phyloP scores from a whole-genome alignment of 495 filamentous ascomycete species.

The Podospora pseudopauciseta region DNA sequence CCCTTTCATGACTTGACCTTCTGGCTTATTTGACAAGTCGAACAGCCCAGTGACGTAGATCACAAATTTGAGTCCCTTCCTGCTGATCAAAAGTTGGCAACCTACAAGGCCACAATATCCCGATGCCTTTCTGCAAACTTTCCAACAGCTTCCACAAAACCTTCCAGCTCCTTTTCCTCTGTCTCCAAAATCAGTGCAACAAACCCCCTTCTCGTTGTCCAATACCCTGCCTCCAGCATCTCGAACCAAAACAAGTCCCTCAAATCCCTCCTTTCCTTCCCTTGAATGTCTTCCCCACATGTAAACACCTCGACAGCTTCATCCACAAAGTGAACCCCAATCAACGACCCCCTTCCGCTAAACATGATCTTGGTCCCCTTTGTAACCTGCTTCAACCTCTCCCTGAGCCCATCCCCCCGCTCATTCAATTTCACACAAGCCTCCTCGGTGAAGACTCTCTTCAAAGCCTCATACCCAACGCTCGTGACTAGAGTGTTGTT shows the following conservation, averaged over 20 bases:
- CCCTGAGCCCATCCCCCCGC: conserved; percentile 36
- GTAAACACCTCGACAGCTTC: conserved; percentile 22
- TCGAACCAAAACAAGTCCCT: conserved; percentile 50
- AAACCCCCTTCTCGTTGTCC: conserved; percentile 43
- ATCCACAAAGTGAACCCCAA: conserved; percentile 41
- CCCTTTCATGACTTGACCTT: too few relatives aligned
- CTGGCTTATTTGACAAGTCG: too few relatives aligned
- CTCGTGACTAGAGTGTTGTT: conserved; percentile 62
- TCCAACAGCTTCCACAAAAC: conserved; percentile 36
- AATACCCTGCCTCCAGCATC: conserved; percentile 47
- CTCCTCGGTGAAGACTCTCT: conserved; percentile 42
- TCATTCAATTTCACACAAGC: conserved; percentile 36
- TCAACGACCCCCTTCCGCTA: conserved; percentile 44
- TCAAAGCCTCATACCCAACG: conserved; percentile 47
- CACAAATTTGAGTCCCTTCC: too few relatives aligned
- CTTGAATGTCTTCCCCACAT: conserved; percentile 24
- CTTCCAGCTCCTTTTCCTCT: conserved; percentile 37
- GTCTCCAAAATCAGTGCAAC: conserved; percentile 44
- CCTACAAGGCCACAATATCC: conserved; percentile 20
- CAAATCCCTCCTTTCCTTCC: conserved; percentile 30
- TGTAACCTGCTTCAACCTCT: conserved; percentile 29
- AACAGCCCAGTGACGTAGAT: too few relatives aligned
- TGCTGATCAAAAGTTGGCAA: neutral
- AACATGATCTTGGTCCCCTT: conserved; percentile 37
- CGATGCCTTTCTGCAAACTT: conserved; percentile 25